Base-by-base conservation (phyloP, 163 green algal species). In the Volvox carteri region DNA sequence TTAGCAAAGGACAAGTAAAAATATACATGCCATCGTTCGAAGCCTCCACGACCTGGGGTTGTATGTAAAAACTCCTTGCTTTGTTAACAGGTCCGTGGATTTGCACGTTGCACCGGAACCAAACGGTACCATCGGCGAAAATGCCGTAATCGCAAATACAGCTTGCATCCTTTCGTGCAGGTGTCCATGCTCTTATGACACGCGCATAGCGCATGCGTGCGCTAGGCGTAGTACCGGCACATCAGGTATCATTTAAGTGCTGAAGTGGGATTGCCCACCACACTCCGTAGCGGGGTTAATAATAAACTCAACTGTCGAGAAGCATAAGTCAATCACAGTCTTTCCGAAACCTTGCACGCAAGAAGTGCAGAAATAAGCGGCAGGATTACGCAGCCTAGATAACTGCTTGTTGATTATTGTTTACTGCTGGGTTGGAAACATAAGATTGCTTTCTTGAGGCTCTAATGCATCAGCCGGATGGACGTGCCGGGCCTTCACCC, bases 381-480 rank as follows among this genome's bases (percentile, higher is more conserved):
- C 54, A n/a, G 54, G 54, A 65, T 65, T 65, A 12, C 5, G 54
- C 28, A 23, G 28, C 54, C 7, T 65, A 23, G 19, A 65, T 19
- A 65, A 12, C 54, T 19, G 25, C 6, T 30, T 23, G 54, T 30
- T 65, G 19, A 65, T 30, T 30, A 65, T 65, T 30, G 19, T 12
- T 65, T 8, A 19, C 8, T 7, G 25, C 6, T 30, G 54, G 54
- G 19, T 65, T 23, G 28, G 5, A 2, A 30, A 30, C 5, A 65
- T 8, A 30, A 65, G 54, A 65, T 65, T 4, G 54, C 7, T 7
- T 23, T 7, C 7, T 65, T 65, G 54, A 65, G 19, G 54, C 54
- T 30, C 54, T 75, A 5, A 70, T 85, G 78, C 37, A 58, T 37
- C 78, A 73, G 28, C 3, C 54, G 54, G 78, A 68, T n/a, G 48